phyloP scores from a whole-genome alignment of 306 rosid genomes.

The Malus sylvestris region DNA sequence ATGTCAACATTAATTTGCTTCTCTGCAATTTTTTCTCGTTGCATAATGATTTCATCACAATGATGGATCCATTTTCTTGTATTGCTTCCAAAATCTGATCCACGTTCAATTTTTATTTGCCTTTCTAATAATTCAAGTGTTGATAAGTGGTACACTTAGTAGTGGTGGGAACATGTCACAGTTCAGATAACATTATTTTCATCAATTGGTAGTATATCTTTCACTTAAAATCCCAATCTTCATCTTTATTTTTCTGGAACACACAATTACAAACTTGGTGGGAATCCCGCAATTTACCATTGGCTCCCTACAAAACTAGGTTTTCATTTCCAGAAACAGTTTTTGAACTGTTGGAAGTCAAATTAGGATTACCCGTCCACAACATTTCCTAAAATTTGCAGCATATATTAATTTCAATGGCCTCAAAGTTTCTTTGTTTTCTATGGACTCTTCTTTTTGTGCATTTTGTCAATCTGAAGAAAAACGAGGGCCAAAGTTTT shows the following conservation, averaged over 20 bases:
- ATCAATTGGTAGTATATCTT: background rate
- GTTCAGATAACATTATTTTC: background rate
- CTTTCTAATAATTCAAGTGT: background rate
- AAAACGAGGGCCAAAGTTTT: background rate
- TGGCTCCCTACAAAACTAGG: background rate
- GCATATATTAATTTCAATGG: background rate
- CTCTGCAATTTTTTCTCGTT: background rate
- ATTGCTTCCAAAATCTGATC: background rate
- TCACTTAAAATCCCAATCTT: background rate
- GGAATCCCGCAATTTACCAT: background rate
- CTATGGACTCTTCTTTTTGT: background rate
- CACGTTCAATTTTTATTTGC: background rate
- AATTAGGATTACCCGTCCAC: background rate
- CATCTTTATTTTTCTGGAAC: background rate
- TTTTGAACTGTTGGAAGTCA: background rate
- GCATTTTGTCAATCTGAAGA: background rate
- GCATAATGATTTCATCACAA: constrained; percentile 1
- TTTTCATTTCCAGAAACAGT: background rate
- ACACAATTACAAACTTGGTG: background rate
- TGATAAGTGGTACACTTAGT: background rate
- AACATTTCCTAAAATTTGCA: background rate
- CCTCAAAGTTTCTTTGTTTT: background rate
- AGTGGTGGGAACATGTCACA: background rate
- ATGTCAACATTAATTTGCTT: background rate
- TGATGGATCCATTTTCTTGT: background rate